Percentiles rank a stretch among this genome's conserved stretches.
Evolutionary conservation across 2,329 filamentous ascomycete species (phyloP).

Genomic region (Ascosphaera apis): DNA sequence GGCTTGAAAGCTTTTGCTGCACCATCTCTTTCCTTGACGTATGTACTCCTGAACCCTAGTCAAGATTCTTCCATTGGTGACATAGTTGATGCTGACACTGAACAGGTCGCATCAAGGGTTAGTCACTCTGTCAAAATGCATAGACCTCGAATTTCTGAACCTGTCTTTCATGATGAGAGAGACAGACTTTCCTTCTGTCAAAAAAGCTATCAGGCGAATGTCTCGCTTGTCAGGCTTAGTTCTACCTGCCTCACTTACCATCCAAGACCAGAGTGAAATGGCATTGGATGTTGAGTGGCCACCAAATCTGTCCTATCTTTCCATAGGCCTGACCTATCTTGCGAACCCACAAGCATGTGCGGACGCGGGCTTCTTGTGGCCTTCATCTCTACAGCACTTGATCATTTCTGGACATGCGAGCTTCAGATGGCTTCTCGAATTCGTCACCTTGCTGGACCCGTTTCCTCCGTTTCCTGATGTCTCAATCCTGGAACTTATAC

Average conservation of each 20-base stretch:
- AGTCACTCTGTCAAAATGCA: slow-evolving; percentile 32
- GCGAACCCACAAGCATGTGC: neutral
- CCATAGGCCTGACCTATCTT: slow-evolving; percentile 2
- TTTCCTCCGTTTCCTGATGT: no score
- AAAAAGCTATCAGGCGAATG: slow-evolving; percentile 27
- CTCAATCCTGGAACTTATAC: neutral
- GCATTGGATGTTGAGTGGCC: slow-evolving; percentile 10
- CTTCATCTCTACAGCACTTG: neutral
- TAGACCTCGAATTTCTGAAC: slow-evolving; percentile 25
- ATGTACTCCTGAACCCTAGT: slow-evolving; percentile 8
- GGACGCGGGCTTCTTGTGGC: neutral
- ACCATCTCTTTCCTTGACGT: slow-evolving; percentile 34
- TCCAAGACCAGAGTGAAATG: neutral
- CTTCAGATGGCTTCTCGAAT: no score
- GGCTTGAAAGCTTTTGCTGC: slow-evolving; percentile 31
- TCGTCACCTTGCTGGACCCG: no score
- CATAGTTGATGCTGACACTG: neutral
- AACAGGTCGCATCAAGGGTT: slow-evolving; percentile 14
- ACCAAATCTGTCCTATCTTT: slow-evolving; percentile 8
- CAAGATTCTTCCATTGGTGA: neutral
- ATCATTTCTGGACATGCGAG: no score
- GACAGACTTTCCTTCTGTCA: slow-evolving; percentile 26
- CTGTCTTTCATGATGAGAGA: slow-evolving; percentile 29
- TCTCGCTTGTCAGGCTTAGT: slow-evolving; percentile 21
- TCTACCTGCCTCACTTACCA: slow-evolving; percentile 14